Percentiles rank a stretch among this genome's conserved stretches.
Evolutionary conservation across 371 early-diverging fungal species (phyloP).

Genomic region (Rhizopus arrhizus): DNA sequence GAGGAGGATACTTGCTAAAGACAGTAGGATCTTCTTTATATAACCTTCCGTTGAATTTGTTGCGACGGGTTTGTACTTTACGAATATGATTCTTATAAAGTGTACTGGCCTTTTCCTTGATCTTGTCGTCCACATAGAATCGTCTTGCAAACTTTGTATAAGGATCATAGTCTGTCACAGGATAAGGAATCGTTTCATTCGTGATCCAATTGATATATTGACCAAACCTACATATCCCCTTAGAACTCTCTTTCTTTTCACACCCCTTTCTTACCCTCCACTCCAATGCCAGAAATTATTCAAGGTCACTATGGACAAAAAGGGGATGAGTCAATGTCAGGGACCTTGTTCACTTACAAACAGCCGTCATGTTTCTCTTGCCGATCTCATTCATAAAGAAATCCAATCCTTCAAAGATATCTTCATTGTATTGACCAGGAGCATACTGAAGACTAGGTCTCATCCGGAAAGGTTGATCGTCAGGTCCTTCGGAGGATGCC

Average conservation of each 20-base stretch:
- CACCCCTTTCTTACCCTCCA: conserved; percentile 46
- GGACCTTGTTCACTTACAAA: conserved; percentile 39
- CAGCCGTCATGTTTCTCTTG: conserved; percentile 55
- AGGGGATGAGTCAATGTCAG: not conserved
- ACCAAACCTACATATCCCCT: conserved; percentile 32
- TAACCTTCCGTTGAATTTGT: conserved; percentile 40
- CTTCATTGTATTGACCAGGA: conserved; percentile 57
- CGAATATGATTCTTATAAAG: conserved; percentile 43
- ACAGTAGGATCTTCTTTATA: conserved; percentile 46
- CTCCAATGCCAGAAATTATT: conserved; percentile 69
- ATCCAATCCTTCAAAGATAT: conserved; percentile 55
- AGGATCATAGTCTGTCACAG: conserved; percentile 26
- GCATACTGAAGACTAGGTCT: conserved; percentile 58
- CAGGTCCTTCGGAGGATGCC: conserved; percentile 67
- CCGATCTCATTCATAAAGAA: conserved; percentile 52
- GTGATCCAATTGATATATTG: conserved; percentile 63
- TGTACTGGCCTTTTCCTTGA: conserved; percentile 24
- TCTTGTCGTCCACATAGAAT: conserved; percentile 46
- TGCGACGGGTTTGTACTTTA: conserved; percentile 33
- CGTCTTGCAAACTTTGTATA: conserved; percentile 31
- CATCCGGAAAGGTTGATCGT: conserved; percentile 63
- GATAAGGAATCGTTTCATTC: conserved; percentile 49
- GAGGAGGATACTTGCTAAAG: conserved; percentile 28
- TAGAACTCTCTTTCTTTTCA: not conserved
- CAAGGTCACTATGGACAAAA: conserved; percentile 38